Evolutionary conservation across 1,284 basidiomycete genomes (phyloP).

Genomic region (Leccinum ponderosum): DNA sequence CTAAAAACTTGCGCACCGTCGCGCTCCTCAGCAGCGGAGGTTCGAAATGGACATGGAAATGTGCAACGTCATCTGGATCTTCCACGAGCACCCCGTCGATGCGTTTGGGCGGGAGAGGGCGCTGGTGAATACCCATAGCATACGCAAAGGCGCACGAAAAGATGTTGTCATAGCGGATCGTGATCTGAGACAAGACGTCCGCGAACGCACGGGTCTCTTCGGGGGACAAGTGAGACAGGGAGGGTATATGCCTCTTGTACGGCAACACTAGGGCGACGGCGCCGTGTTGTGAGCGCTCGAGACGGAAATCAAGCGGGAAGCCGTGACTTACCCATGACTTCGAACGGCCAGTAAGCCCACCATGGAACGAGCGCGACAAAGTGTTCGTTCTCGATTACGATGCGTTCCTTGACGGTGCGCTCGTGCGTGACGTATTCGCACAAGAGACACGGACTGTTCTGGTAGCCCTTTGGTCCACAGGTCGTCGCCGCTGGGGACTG

Average conservation of each 20-base stretch:
- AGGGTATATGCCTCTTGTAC: conserved; percentile 75
- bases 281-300: conserved; percentile 12
- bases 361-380: conserved; percentile 92
- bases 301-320: neutral
- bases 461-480: conserved; percentile 56
- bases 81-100: conserved; percentile 26
- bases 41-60: conserved; percentile 89
- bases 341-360: conserved; percentile 98
- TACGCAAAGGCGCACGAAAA: conserved; percentile 90
- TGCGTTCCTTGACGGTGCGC: conserved; percentile 54
- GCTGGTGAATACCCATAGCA: conserved; percentile 94
- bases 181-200: conserved; percentile 61
- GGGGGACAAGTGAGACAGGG: conserved; percentile 59
- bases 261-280: conserved; percentile 61
- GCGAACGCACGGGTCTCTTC: conserved; percentile 70
- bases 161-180: conserved; percentile 84
- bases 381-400: conserved; percentile 76
- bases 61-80: conserved; percentile 61
- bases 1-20: conserved; percentile 87
- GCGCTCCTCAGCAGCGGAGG: conserved; percentile 87
- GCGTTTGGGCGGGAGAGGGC: conserved; percentile 53
- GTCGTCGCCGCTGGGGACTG: conserved; percentile 37
- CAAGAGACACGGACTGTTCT: conserved; percentile 72
- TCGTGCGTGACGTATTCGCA: conserved; percentile 86
- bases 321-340: conserved; percentile 64